These are phyloP conservation scores for Potentilla sterilis DNA, from an alignment of 306 rosid species.

Conservation along the genomic window DNA sequence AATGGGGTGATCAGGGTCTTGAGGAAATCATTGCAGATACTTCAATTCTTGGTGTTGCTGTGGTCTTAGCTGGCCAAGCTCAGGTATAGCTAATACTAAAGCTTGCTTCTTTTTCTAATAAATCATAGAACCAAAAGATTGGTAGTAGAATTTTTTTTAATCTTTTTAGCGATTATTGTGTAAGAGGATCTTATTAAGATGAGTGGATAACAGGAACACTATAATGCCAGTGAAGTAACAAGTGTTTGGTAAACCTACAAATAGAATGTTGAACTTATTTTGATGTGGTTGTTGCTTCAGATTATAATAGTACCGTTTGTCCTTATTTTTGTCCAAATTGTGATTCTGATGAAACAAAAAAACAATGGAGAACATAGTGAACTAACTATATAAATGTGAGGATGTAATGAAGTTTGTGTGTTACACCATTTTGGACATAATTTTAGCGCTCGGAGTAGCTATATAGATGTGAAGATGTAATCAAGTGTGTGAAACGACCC, in stretches of 20 bases:
- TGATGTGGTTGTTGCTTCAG: neutral
- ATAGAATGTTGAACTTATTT: neutral
- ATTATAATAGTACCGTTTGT: neutral
- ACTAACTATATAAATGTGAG: neutral
- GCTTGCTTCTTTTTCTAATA: neutral
- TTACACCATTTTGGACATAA: neutral
- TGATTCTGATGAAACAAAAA: neutral
- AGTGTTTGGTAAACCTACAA: neutral
- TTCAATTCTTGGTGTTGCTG: slow-evolving; percentile 75
- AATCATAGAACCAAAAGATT: neutral
- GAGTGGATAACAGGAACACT: neutral
- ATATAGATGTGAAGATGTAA: neutral
- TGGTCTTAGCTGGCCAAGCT: slow-evolving; percentile 85
- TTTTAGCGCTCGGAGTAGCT: neutral
- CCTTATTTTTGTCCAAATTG: neutral
- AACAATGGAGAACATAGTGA: neutral
- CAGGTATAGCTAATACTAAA: slow-evolving; percentile 46
- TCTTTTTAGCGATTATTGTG: neutral
- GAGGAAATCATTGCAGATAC: slow-evolving; percentile 57
- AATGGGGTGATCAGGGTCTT: slow-evolving; percentile 77
- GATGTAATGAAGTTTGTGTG: neutral
- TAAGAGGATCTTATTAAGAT: neutral
- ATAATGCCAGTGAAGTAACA: neutral
- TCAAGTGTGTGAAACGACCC: slow-evolving; percentile 7
- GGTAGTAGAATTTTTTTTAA: neutral